Evolutionary conservation across 495 filamentous ascomycete species (phyloP).

Genomic region (Glarea lozoyensis): DNA sequence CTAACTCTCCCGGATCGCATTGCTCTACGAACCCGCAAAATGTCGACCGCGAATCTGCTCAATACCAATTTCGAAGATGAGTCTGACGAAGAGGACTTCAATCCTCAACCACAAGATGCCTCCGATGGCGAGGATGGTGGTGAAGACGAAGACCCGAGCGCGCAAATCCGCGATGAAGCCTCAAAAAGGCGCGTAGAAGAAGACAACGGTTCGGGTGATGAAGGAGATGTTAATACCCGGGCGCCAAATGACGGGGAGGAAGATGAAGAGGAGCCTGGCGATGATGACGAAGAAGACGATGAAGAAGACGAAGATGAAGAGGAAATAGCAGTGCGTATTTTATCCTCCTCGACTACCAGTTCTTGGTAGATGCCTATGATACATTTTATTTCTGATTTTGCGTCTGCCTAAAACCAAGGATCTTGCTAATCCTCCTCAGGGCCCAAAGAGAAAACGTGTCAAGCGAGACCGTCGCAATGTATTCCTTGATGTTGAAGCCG

Average conservation of each 20-base stretch:
- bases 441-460: conserved; percentile 72
- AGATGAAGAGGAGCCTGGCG: conserved; percentile 23
- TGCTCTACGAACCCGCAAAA: conserved; percentile 19
- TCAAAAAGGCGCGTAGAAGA: conserved; percentile 14
- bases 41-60: conserved; percentile 40
- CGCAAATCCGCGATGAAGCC: conserved; percentile 15
- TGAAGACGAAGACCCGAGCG: conserved; percentile 28
- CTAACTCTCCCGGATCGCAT: neutral
- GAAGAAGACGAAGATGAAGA: conserved; percentile 50
- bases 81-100: conserved; percentile 78
- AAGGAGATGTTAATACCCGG: neutral
- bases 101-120: conserved; percentile 56
- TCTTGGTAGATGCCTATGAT: neutral
- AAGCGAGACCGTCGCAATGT: conserved; percentile 57
- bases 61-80: conserved; percentile 51
- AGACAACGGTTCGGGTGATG: conserved; percentile 16
- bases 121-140: conserved; percentile 57
- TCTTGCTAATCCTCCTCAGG: conserved; percentile 33
- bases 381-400: too few species aligned
- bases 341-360: neutral
- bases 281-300: conserved; percentile 41
- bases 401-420: conserved; percentile 4
- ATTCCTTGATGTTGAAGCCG: conserved; percentile 94
- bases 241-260: conserved; percentile 2
- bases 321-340: conserved; percentile 40